These are phyloP conservation scores for Zizania latifolia DNA, from an alignment of 176 grass and related monocot species.

Conservation along the genomic window DNA sequence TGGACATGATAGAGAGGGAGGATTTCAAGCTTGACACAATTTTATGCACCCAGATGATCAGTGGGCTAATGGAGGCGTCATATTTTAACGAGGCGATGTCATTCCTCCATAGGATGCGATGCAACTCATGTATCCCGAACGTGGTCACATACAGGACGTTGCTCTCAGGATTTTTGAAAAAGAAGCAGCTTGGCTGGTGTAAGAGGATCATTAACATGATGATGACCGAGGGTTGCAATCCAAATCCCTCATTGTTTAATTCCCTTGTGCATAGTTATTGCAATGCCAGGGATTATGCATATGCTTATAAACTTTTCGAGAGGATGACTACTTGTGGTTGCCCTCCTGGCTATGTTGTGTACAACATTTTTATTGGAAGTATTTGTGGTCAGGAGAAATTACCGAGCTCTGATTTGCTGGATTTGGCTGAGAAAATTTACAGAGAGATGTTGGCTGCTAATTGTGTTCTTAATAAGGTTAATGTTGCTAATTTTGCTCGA, in stretches of 20 bases:
- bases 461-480: conserved; percentile 85
- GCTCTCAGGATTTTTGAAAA: conserved; percentile 76
- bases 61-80: conserved; percentile 87
- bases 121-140: conserved; percentile 82
- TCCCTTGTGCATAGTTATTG: conserved; percentile 89
- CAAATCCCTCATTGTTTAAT: conserved; percentile 79
- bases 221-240: conserved; percentile 85
- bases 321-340: conserved; percentile 72
- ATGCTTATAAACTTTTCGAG: conserved; percentile 83
- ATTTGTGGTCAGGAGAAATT: conserved; percentile 66
- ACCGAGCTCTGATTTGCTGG: conserved; percentile 45
- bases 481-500: conserved; percentile 67
- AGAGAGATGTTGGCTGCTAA: conserved; percentile 74
- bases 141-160: conserved; percentile 86
- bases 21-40: conserved; percentile 88
- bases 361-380: conserved; percentile 95
- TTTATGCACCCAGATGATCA: conserved; percentile 87
- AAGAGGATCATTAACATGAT: conserved; percentile 97
- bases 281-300: conserved; percentile 55
- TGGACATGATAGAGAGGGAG: conserved; percentile 70
- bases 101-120: conserved; percentile 91
- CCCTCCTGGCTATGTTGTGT: conserved; percentile 71
- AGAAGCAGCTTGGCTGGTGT: conserved; percentile 94
- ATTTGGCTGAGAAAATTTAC: conserved; percentile 80
- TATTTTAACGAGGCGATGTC: conserved; percentile 84